Conservation (phyloP, 768 basidiomycete genomes). For the Panaeolus papilionaceus region DNA sequence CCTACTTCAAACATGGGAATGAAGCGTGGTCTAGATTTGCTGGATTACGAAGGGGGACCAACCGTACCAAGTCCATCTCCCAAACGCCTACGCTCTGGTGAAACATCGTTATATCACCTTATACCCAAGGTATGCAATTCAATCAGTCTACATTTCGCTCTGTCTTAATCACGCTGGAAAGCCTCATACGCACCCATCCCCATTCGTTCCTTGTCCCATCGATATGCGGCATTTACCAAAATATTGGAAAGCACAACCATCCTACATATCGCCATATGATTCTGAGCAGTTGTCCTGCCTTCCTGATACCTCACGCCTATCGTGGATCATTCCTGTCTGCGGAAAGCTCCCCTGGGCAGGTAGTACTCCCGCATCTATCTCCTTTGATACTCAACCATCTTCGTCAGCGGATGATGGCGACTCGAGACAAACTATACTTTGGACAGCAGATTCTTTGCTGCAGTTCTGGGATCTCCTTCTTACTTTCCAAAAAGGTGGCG, state of each 20-base stretch:
- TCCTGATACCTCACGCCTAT: background rate
- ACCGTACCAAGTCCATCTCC: background rate
- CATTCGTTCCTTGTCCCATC: background rate
- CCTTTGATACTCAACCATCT: background rate
- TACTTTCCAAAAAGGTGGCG: background rate
- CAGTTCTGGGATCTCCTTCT: background rate
- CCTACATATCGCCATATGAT: background rate
- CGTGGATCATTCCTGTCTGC: constrained; percentile 1
- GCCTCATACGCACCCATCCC: background rate
- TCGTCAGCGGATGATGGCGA: background rate
- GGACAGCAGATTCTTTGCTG: background rate
- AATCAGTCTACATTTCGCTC: background rate
- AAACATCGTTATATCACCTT: background rate
- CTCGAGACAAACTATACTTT: background rate
- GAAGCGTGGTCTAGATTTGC: background rate
- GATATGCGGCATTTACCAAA: background rate
- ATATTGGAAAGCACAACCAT: background rate
- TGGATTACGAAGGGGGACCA: background rate
- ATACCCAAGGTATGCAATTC: background rate
- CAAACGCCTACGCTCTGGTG: background rate
- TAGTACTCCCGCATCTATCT: background rate
- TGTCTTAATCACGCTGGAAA: background rate
- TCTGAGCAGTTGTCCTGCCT: background rate
- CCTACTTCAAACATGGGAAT: background rate
- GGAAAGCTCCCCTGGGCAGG: constrained; percentile 1